Percentiles rank a stretch among this genome's conserved stretches.
Evolutionary conservation across 78 protist species (phyloP).

Genomic region (Dictyostelium purpureum): DNA sequence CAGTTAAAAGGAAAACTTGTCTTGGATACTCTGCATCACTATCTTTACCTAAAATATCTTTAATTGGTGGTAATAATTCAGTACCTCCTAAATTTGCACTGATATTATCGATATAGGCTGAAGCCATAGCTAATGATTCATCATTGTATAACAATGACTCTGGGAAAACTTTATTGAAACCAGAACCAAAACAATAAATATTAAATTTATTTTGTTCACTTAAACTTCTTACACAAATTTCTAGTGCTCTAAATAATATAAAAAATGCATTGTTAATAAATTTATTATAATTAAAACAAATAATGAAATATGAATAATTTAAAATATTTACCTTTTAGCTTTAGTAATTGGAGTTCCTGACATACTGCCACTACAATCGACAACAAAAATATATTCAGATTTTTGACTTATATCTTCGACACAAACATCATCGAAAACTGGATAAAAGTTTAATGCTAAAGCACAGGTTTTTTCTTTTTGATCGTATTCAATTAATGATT

Average conservation of each 20-base stretch:
- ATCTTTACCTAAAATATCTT: background rate
- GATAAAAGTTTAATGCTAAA: slow-evolving; percentile 27
- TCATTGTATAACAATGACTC: background rate
- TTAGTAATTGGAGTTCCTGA: background rate
- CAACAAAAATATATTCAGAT: slow-evolving; percentile 13
- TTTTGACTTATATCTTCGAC: slow-evolving; percentile 42
- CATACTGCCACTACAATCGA: slow-evolving; percentile 79
- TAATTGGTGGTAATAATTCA: slow-evolving; percentile 45
- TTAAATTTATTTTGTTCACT: slow-evolving; percentile 50
- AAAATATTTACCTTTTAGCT: slow-evolving; percentile 3
- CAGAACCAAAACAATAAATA: slow-evolving; percentile 43
- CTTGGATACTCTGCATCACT: slow-evolving; percentile 52
- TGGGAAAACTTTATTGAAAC: background rate
- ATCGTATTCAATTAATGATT: slow-evolving; percentile 2
- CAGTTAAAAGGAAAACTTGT: slow-evolving; percentile 67
- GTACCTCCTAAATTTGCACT: slow-evolving; percentile 80
- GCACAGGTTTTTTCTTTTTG: background rate
- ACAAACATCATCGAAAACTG: background rate
- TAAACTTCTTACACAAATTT: slow-evolving; percentile 30
- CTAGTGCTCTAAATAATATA: background rate
- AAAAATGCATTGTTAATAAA: background rate
- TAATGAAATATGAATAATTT: no score
- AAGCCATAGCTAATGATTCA: slow-evolving; percentile 12
- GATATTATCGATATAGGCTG: background rate
- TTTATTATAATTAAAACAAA: background rate